Percentiles rank a stretch among this genome's conserved stretches.
Evolutionary conservation across 2,329 filamentous ascomycete genomes (phyloP).

Genomic region (Colletotrichum viniferum): DNA sequence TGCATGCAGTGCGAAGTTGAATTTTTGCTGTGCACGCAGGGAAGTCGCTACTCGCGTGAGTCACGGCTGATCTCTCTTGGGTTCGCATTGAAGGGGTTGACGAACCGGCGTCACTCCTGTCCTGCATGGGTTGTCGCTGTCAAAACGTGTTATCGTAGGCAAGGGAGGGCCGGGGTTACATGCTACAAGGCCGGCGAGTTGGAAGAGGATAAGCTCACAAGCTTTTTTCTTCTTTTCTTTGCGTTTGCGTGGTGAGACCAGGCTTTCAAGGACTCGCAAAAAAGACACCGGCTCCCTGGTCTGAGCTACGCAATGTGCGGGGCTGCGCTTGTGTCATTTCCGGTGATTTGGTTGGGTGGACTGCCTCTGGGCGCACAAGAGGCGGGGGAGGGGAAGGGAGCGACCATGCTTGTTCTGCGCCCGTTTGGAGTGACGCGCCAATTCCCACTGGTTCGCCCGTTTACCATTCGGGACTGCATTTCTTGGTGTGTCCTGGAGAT

Average conservation of each 20-base stretch:
- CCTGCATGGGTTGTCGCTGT: background rate
- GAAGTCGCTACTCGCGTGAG: background rate
- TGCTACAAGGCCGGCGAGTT: background rate
- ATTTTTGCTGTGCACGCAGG: background rate
- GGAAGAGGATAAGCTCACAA: background rate
- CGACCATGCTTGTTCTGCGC: slow-evolving; percentile 11
- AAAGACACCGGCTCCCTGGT: background rate
- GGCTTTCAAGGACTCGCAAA: background rate
- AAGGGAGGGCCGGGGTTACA: background rate
- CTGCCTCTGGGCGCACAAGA: background rate
- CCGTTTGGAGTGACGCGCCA: background rate
- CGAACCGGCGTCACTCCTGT: background rate
- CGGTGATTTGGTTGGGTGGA: background rate
- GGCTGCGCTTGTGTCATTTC: background rate
- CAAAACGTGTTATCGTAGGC: background rate
- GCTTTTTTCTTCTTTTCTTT: background rate
- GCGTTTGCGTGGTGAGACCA: background rate
- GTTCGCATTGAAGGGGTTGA: background rate
- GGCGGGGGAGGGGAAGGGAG: background rate
- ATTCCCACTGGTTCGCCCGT: background rate
- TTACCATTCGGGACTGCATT: background rate
- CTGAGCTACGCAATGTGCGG: slow-evolving; percentile 2
- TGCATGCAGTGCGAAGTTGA: background rate
- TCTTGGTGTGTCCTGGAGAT: background rate
- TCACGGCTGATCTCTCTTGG: background rate